Base-by-base conservation (phyloP, 306 rosid species). In the Spatholobus suberectus region DNA sequence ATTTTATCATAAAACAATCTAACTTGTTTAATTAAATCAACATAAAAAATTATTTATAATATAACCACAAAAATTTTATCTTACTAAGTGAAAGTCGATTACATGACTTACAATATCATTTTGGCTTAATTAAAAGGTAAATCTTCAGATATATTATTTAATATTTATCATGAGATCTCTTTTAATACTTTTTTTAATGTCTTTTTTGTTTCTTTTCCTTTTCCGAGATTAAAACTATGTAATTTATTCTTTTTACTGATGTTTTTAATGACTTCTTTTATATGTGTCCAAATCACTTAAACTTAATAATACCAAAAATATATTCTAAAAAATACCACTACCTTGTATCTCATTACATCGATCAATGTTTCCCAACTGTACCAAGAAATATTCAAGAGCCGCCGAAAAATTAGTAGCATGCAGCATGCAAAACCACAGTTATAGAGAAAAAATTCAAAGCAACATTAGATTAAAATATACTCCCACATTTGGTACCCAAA, bases 381-480 rank as follows among this genome's bases (percentile, higher is more conserved):
- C 27, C 15, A 14, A 29, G 34, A 44, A 37, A 54, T 20, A 34
- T 71, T 46, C 5, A 55, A 66, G 70, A 34, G 47, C 72, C 17
- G 44, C 47, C 72, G 7, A 27, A 75, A 66, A 52, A 76, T 21
- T 71, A 29, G 73, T 69, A 83, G 93, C 88, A 89, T 85, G 93
- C 76, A 47, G 71, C 92, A 85, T 89, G 91, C 87, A 90, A 72
- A 75, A 78, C n/a, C 68, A 77, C 63, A 83, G 72, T n/a, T 3
- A 21, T 55, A 70, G 49, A 20, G 3, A 23, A 70, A 5, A 68
- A 40, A 32, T 47, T 58, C 82, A 44, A 71, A 43, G 35, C 21
- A 20, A 51, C 70, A 52, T 41, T 58, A 26, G 55, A 9, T 61
- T 34, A 35, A 35, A 83, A 86, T 82, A 83, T 77, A 80, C 85